Percentiles rank a stretch among this genome's conserved stretches.
Evolutionary conservation across 1,284 basidiomycete species (phyloP).

Genomic region (Tetrapyrgos nigripes): DNA sequence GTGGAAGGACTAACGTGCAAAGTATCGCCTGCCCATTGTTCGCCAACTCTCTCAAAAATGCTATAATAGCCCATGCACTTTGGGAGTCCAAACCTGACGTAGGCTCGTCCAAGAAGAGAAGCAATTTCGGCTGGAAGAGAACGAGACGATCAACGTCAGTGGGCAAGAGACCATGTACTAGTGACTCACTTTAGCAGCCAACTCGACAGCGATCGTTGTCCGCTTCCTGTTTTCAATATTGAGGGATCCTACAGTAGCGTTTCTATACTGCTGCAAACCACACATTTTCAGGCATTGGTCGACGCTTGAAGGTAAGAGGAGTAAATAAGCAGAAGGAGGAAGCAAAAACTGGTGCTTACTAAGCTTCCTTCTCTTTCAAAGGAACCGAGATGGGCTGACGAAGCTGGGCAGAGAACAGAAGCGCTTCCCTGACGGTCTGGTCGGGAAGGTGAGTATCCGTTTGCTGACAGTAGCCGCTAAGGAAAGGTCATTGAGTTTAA

Average conservation of each 20-base stretch:
- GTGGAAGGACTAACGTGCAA: conserved; percentile 64
- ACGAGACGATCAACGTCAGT: conserved; percentile 2
- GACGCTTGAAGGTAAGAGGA: conserved; percentile 44
- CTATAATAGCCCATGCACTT: conserved; percentile 86
- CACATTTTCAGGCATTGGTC: conserved; percentile 76
- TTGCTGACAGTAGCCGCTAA: conserved; percentile 75
- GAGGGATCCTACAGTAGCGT: conserved; percentile 73
- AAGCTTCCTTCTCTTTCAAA: conserved; percentile 71
- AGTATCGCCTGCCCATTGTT: conserved; percentile 82
- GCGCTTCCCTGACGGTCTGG: conserved; percentile 82
- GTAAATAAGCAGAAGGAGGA: background rate
- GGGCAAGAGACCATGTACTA: background rate
- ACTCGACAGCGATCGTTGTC: conserved; percentile 76
- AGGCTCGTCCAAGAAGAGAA: conserved; percentile 81
- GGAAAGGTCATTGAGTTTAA: background rate
- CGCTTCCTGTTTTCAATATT: conserved; percentile 76
- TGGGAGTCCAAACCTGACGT: conserved; percentile 87
- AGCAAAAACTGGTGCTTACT: conserved; percentile 37
- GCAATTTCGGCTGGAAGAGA: conserved; percentile 61
- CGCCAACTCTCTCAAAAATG: conserved; percentile 82
- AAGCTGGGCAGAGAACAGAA: conserved; percentile 82
- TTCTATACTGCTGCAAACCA: conserved; percentile 64
- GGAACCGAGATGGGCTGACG: conserved; percentile 77
- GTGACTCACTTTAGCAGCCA: conserved; percentile 58
- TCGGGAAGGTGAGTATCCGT: conserved; percentile 76